phyloP scores from a whole-genome alignment of 345 rosid species.

The Excoecaria agallocha region DNA sequence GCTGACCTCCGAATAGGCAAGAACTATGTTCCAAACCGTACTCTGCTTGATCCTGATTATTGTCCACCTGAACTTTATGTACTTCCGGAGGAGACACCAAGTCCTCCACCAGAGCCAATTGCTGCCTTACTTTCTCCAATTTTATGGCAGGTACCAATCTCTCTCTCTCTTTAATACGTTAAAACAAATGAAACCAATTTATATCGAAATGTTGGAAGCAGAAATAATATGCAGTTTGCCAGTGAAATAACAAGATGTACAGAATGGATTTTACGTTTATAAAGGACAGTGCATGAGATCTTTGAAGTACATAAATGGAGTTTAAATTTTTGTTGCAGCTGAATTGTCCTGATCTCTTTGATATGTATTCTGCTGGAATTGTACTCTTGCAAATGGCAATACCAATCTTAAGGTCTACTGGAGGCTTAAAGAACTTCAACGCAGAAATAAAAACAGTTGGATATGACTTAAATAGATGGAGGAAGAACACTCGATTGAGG shows the following conservation, averaged over 20 bases:
- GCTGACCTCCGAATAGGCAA: conserved; percentile 97
- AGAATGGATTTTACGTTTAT: background rate
- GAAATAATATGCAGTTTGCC: background rate
- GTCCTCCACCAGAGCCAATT: conserved; percentile 90
- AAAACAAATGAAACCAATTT: background rate
- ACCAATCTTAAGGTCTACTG: conserved; percentile 61
- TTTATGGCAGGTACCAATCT: conserved; percentile 68
- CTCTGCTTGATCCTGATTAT: conserved; percentile 83
- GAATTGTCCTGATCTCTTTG: conserved; percentile 93
- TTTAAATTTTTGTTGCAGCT: conserved; percentile 47
- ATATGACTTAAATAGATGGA: conserved; percentile 77
- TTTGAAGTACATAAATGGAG: conserved; percentile 18
- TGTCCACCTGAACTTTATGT: conserved; percentile 94
- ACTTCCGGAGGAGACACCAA: conserved; percentile 90
- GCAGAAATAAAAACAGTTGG: conserved; percentile 49
- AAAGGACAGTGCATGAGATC: background rate
- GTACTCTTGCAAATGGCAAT: conserved; percentile 94
- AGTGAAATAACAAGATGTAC: background rate
- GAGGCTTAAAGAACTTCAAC: conserved; percentile 83
- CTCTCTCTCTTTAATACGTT: background rate
- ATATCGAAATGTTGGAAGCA: background rate
- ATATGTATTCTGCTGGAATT: conserved; percentile 83
- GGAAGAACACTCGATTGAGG: conserved; percentile 58
- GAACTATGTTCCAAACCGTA: conserved; percentile 66
- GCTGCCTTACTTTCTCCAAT: conserved; percentile 91